Conservation (phyloP, 176 grass and related monocot genomes). For the Metroxylon sagu region DNA sequence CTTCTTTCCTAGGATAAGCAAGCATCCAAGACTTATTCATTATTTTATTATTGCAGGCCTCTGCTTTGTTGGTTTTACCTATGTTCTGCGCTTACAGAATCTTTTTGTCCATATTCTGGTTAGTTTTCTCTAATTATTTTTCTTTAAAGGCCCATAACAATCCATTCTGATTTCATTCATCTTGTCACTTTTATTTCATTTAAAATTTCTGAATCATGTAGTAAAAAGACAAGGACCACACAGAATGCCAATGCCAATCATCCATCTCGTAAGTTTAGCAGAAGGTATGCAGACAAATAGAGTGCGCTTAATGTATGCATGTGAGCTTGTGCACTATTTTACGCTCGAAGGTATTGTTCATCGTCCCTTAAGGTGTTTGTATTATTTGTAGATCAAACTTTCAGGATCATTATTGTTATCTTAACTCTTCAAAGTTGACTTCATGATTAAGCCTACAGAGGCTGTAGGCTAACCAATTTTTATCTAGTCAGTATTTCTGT, state of each 20-base stretch:
- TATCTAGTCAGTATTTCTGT: no score
- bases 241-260: neutral
- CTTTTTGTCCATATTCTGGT: slow-evolving; percentile 4
- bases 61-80: slow-evolving; percentile 12
- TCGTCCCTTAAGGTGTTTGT: no score
- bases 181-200: neutral
- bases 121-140: neutral
- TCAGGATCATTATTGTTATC: no score
- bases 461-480: no score
- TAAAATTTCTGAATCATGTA: slow-evolving; percentile 6
- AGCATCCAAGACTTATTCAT: neutral
- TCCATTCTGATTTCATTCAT: neutral
- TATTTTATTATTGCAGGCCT: slow-evolving; percentile 17
- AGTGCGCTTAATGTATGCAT: neutral
- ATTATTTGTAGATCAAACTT: no score
- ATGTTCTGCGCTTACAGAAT: slow-evolving; percentile 17
- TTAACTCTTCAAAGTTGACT: no score
- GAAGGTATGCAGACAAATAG: slow-evolving; percentile 14
- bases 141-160: neutral
- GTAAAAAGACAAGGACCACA: slow-evolving; percentile 5
- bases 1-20: neutral
- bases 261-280: slow-evolving; percentile 1
- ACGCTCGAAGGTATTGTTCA: no score
- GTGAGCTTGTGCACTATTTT: no score
- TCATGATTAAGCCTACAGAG: no score